phyloP scores from a whole-genome alignment of 345 rosid genomes.

The Camelina sativa region DNA sequence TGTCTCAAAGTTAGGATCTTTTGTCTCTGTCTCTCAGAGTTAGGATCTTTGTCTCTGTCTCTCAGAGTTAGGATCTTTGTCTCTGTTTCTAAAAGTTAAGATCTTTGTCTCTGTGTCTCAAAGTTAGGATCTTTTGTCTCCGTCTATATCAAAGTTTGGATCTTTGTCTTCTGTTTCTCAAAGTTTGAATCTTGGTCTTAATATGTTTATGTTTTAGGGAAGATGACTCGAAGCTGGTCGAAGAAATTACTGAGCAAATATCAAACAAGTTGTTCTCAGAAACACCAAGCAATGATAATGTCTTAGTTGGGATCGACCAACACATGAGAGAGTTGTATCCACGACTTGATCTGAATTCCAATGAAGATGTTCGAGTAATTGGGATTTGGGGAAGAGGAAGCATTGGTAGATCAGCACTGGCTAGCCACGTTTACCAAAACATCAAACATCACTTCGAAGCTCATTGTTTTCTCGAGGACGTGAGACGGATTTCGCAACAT shows the following conservation, averaged over 20 bases:
- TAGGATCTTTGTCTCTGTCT: slow-evolving; percentile 4
- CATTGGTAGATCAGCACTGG: slow-evolving; percentile 39
- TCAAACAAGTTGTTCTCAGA: slow-evolving; percentile 22
- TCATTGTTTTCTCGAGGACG: slow-evolving; percentile 42
- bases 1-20: not conserved
- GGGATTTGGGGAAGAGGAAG: slow-evolving; percentile 49
- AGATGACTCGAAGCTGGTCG: slow-evolving; percentile 43
- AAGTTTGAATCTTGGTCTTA: not conserved
- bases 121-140: not conserved
- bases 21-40: not conserved
- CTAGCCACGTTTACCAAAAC: slow-evolving; percentile 34
- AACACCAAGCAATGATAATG: slow-evolving; percentile 8
- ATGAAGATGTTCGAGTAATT: slow-evolving; percentile 19
- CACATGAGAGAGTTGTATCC: slow-evolving; percentile 34
- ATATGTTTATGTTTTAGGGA: slow-evolving; percentile 22
- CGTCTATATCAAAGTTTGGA: not conserved
- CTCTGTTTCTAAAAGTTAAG: not conserved
- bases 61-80: not conserved
- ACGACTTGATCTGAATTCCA: slow-evolving; percentile 6
- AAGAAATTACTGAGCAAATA: slow-evolving; percentile 28
- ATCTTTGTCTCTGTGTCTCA: slow-evolving; percentile 10
- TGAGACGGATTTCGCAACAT: slow-evolving; percentile 18
- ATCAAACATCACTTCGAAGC: slow-evolving; percentile 39
- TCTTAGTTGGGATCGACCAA: slow-evolving; percentile 41
- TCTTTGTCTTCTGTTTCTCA: not conserved